Evolutionary conservation across 1,284 basidiomycete genomes (phyloP).

Genomic region (Ustilago hordei): DNA sequence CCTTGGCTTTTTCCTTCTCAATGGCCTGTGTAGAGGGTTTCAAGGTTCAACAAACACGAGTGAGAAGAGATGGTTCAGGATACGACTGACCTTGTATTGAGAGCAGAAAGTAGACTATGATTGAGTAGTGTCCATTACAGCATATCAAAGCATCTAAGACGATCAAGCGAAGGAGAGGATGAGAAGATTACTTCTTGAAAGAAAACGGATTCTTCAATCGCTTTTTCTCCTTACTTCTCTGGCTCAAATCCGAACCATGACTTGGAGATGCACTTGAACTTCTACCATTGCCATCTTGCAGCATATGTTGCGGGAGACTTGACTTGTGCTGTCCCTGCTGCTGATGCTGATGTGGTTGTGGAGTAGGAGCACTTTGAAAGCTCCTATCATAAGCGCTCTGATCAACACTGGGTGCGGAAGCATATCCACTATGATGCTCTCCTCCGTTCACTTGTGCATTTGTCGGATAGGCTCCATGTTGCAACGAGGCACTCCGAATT

Average conservation of each 20-base stretch:
- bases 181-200: conserved; percentile 50
- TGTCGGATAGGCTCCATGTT: conserved; percentile 23
- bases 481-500: conserved; percentile 34
- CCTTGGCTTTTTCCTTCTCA: no score
- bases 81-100: no score
- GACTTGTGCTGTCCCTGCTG: background rate
- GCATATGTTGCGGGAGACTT: background rate
- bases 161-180: background rate
- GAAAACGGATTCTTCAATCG: conserved; percentile 52
- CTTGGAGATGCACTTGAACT: conserved; percentile 36
- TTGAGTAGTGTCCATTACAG: no score
- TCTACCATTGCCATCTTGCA: background rate
- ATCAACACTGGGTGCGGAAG: background rate
- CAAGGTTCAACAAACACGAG: no score
- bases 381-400: conserved; percentile 33
- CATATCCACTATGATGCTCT: background rate
- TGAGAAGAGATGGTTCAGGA: no score
- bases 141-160: no score
- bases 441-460: background rate
- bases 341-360: no score
- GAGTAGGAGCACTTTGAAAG: background rate
- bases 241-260: conserved; percentile 25
- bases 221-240: conserved; percentile 51
- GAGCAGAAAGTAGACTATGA: no score
- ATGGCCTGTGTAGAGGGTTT: no score